Percentiles rank a stretch among this genome's conserved stretches.
Conservation (phyloP, 108 stramenopile genomes). For the Fistulifera pelliculosa region DNA sequence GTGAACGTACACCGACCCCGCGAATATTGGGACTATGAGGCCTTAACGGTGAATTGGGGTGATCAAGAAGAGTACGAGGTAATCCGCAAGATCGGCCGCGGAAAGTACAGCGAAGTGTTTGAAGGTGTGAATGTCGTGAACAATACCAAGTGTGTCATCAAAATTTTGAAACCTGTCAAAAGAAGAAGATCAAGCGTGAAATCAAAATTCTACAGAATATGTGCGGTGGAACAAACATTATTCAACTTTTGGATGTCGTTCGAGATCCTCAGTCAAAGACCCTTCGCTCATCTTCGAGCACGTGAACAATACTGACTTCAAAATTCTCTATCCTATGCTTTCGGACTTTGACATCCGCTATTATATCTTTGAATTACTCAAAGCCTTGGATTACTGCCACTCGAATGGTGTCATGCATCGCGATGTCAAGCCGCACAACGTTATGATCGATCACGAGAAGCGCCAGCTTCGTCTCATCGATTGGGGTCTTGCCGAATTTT, state of each 20-base stretch:
- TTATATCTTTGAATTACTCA: conserved; percentile 98
- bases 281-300: conserved; percentile 98
- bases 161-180: conserved; percentile 99
- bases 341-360: conserved; percentile 98
- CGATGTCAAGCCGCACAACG: conserved; percentile 99
- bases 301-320: conserved; percentile 99
- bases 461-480: conserved; percentile 97
- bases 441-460: conserved; percentile 99
- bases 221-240: conserved; percentile 99
- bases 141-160: conserved; percentile 96
- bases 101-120: conserved; percentile 99
- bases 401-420: conserved; percentile 99
- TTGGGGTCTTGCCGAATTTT: conserved; percentile 99
- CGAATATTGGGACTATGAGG: conserved; percentile 99
- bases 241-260: conserved; percentile 98
- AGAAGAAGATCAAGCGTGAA: conserved; percentile 99
- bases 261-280: conserved; percentile 99
- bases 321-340: conserved; percentile 97
- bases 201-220: conserved; percentile 99
- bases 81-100: conserved; percentile 97
- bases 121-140: conserved; percentile 94
- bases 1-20: conserved; percentile 96
- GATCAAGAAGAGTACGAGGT: conserved; percentile 99
- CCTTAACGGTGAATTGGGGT: conserved; percentile 97
- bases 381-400: conserved; percentile 99